Evolutionary conservation across 108 stramenopile genomes (phyloP).

Genomic region (Cyclotella sp.): DNA sequence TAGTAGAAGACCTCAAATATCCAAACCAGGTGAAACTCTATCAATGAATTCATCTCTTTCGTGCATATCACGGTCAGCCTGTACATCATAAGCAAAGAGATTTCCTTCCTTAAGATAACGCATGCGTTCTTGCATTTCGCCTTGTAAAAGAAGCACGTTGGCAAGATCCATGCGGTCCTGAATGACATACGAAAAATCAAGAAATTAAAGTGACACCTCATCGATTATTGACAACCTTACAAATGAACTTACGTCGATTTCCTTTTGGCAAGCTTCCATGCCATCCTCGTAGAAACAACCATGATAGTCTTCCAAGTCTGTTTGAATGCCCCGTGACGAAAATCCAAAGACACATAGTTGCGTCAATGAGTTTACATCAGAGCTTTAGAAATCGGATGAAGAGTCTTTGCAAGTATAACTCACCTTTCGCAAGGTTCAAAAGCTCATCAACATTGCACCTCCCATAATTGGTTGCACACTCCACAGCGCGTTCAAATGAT

Average conservation of each 20-base stretch:
- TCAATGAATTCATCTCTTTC: slow-evolving; percentile 43
- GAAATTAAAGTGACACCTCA: neutral
- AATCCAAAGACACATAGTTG: neutral
- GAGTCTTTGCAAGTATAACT: neutral
- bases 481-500: slow-evolving; percentile 39
- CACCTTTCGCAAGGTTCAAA: slow-evolving; percentile 43
- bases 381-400: neutral
- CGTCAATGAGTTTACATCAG: neutral
- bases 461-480: slow-evolving; percentile 47
- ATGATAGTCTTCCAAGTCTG: slow-evolving; percentile 44
- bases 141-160: slow-evolving; percentile 34
- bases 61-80: slow-evolving; percentile 42
- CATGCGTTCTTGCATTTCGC: slow-evolving; percentile 35
- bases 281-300: slow-evolving; percentile 45
- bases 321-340: neutral
- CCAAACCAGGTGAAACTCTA: slow-evolving; percentile 19
- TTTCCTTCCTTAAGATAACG: slow-evolving; percentile 35
- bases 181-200: neutral
- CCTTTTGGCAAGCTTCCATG: slow-evolving; percentile 33
- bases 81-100: slow-evolving; percentile 32
- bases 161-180: slow-evolving; percentile 39
- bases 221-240: neutral
- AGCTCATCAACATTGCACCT: slow-evolving; percentile 48
- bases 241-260: slow-evolving; percentile 26
- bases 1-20: slow-evolving; percentile 25